Evolutionary conservation across 441 rosid species (phyloP).

Genomic region (Melastoma candidum): DNA sequence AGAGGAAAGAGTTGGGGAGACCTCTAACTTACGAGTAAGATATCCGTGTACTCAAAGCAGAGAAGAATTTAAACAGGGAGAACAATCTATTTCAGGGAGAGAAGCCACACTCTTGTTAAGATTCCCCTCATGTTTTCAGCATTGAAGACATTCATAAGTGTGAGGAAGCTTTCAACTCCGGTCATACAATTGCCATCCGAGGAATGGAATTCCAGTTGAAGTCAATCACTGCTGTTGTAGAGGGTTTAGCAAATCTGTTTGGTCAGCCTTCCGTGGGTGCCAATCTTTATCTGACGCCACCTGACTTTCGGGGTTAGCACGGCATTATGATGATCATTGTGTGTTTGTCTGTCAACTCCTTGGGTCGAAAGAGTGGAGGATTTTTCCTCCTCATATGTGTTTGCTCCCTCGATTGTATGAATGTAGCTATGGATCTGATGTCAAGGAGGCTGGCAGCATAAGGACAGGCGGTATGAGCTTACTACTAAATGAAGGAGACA

Average conservation of each 20-base stretch:
- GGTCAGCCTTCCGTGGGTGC: conserved; percentile 69
- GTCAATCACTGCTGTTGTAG: conserved; percentile 33
- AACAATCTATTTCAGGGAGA: conserved; percentile 30
- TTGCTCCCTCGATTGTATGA: conserved; percentile 44
- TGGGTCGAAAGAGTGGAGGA: conserved; percentile 45
- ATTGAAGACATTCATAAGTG: conserved; percentile 33
- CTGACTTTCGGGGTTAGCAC: conserved; percentile 47
- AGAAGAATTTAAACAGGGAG: conserved; percentile 31
- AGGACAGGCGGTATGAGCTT: conserved; percentile 16
- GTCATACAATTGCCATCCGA: conserved; percentile 49
- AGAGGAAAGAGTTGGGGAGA: conserved; percentile 37
- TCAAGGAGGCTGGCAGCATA: conserved; percentile 16
- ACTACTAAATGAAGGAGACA: conserved; percentile 42
- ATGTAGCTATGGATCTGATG: conserved; percentile 21
- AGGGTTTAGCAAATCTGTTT: conserved; percentile 46
- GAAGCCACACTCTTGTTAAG: conserved; percentile 12
- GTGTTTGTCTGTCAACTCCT: conserved; percentile 54
- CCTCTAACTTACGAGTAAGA: conserved; percentile 50
- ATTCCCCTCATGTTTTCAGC: conserved; percentile 21
- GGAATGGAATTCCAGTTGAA: conserved; percentile 47
- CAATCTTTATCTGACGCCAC: conserved; percentile 55
- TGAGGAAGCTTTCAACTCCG: conserved; percentile 42
- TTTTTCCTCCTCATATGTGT: conserved; percentile 27
- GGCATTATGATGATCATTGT: conserved; percentile 52
- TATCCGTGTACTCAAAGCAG: conserved; percentile 37